Percentiles rank a stretch among this genome's conserved stretches.
phyloP scores from a whole-genome alignment of 2,329 filamentous ascomycete species.

The Colletotrichum abscissum region DNA sequence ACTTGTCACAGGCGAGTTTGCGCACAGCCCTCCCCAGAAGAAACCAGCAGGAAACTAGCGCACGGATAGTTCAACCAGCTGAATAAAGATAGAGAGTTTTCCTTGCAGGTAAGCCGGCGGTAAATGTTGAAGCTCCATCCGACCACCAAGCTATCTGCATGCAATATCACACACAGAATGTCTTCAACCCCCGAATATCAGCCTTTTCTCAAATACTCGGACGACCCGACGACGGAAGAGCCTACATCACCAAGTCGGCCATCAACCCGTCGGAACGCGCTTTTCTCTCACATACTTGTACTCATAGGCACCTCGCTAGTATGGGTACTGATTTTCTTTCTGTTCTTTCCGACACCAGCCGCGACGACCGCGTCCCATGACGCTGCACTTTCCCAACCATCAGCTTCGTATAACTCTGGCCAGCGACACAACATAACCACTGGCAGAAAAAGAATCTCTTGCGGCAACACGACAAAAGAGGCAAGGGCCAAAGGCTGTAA shows the following conservation, averaged over 20 bases:
- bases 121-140: neutral
- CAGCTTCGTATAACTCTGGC: neutral
- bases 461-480: conserved; percentile 37
- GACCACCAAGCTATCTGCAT: conserved; percentile 11
- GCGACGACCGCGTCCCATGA: neutral
- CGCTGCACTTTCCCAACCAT: neutral
- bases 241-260: neutral
- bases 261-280: conserved; percentile 11
- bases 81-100: conserved; percentile 21
- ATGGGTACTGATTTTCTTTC: conserved; percentile 37
- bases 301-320: conserved; percentile 39
- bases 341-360: conserved; percentile 20
- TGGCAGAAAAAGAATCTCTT: conserved; percentile 33
- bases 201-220: conserved; percentile 37
- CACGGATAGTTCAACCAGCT: neutral
- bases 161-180: conserved; percentile 27
- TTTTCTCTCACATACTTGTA: conserved; percentile 35
- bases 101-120: accelerated
- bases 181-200: conserved; percentile 33
- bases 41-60: neutral
- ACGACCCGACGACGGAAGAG: conserved; percentile 36
- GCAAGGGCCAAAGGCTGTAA: conserved; percentile 37
- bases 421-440: conserved; percentile 38
- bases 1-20: conserved; percentile 11
- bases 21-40: neutral